Conservation (phyloP, 805 yeast genomes). For the Candida loeiensis region DNA sequence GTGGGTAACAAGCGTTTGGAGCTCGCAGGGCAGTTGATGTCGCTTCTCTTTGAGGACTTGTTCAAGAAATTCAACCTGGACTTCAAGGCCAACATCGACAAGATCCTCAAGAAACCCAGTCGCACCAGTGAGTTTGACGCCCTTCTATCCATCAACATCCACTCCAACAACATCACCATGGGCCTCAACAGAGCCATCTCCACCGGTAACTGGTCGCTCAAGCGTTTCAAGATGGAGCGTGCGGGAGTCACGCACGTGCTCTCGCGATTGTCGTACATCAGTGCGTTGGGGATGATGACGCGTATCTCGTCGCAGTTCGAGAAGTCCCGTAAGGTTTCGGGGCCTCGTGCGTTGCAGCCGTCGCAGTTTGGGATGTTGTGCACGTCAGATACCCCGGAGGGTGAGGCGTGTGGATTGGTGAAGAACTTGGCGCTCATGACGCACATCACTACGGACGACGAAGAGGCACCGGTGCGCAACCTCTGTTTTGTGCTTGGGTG, state of each 20-base stretch:
- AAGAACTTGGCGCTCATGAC: slow-evolving; percentile 97
- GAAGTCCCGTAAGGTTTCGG: slow-evolving; percentile 95
- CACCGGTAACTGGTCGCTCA: slow-evolving; percentile 98
- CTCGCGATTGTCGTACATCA: slow-evolving; percentile 84
- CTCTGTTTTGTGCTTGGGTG: slow-evolving; percentile 83
- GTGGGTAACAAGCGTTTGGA: slow-evolving; percentile 97
- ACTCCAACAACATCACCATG: slow-evolving; percentile 87
- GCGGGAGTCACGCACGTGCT: slow-evolving; percentile 98
- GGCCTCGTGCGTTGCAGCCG: slow-evolving; percentile 98
- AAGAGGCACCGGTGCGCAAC: slow-evolving; percentile 79
- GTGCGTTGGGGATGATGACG: slow-evolving; percentile 99
- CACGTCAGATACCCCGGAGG: slow-evolving; percentile 98
- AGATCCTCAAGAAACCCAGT: slow-evolving; percentile 88
- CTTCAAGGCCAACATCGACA: slow-evolving; percentile 91
- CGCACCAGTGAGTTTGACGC: slow-evolving; percentile 96
- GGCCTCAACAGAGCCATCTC: slow-evolving; percentile 96
- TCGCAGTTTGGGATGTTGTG: slow-evolving; percentile 99
- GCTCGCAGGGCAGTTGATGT: slow-evolving; percentile 95
- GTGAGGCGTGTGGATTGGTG: slow-evolving; percentile 99
- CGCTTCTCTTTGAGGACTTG: slow-evolving; percentile 90
- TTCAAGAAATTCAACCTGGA: slow-evolving; percentile 95
- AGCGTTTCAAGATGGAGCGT: slow-evolving; percentile 98
- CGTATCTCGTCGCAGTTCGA: slow-evolving; percentile 98
- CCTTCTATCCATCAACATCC: slow-evolving; percentile 79
- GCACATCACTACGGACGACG: slow-evolving; percentile 97